A percentile compares a stretch with the other conserved stretches of the same genome.
Conservation (phyloP, 139 green algal species). For the Coccomyxa sp. region DNA sequence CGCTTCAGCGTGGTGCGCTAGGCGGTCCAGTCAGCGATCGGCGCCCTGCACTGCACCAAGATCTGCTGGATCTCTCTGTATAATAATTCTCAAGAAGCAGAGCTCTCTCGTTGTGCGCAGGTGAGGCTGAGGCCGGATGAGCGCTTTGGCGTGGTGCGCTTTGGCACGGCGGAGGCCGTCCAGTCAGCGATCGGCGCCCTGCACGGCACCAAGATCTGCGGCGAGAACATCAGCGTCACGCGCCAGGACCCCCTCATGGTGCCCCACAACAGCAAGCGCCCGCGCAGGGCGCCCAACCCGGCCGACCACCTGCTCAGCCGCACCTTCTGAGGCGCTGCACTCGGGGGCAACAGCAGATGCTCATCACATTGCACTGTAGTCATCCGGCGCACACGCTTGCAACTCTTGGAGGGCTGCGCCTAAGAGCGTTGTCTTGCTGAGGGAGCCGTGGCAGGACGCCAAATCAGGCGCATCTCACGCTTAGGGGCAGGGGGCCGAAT, state of each 20-base stretch:
- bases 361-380: too few relatives aligned
- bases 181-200: conserved; percentile 29
- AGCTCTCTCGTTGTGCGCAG: neutral
- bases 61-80: conserved; percentile 14
- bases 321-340: too few relatives aligned
- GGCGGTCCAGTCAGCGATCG: conserved; percentile 28
- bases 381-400: too few relatives aligned
- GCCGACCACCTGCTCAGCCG: too few relatives aligned
- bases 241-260: conserved; percentile 6
- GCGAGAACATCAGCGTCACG: conserved; percentile 14
- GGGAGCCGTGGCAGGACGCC: too few relatives aligned
- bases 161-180: conserved; percentile 27
- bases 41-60: conserved; percentile 35
- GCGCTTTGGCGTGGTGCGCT: conserved; percentile 44
- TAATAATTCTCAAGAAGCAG: neutral
- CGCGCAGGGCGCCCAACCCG: too few relatives aligned
- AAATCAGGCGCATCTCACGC: too few relatives aligned
- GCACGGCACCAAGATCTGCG: conserved; percentile 38
- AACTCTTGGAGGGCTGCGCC: too few relatives aligned
- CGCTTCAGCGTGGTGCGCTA: conserved; percentile 47
- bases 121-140: conserved; percentile 32
- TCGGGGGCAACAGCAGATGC: too few relatives aligned
- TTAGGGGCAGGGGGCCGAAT: too few relatives aligned
- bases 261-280: conserved; percentile 16
- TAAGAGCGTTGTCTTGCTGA: too few relatives aligned